Conservation (phyloP, 257 asterid species). For the Vinca minor region DNA sequence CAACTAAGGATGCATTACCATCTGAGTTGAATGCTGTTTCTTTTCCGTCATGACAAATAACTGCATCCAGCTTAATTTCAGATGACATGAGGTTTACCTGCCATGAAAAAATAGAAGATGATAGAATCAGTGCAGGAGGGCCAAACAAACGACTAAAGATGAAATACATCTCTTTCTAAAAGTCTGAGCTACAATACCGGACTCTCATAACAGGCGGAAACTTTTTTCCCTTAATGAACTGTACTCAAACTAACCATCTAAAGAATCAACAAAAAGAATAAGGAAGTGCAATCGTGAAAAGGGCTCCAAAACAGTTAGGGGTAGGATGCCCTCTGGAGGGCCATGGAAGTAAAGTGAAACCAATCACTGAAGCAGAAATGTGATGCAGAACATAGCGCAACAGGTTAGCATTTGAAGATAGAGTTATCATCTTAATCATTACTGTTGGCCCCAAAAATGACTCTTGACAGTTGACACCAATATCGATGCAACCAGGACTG, state of each 20-base stretch:
- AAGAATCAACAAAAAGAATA: background rate
- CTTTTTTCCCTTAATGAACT: background rate
- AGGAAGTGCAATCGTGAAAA: background rate
- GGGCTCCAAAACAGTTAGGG: background rate
- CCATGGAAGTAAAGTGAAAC: background rate
- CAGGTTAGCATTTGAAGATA: background rate
- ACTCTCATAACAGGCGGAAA: background rate
- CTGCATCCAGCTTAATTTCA: slow-evolving; percentile 23
- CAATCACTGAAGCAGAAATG: background rate
- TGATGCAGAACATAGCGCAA: background rate
- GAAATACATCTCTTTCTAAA: background rate
- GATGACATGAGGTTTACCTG: slow-evolving; percentile 25
- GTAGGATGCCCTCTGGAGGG: background rate
- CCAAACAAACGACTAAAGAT: background rate
- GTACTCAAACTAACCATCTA: background rate
- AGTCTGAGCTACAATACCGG: background rate
- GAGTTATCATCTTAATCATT: background rate
- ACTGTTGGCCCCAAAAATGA: background rate
- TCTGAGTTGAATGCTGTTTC: slow-evolving; percentile 15
- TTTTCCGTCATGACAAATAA: slow-evolving; percentile 13
- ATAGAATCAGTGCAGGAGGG: background rate
- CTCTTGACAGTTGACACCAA: too few relatives aligned
- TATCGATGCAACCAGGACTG: too few relatives aligned
- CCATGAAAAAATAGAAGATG: background rate
- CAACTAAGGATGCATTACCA: slow-evolving; percentile 14